Conservation (phyloP, 768 basidiomycete species). For the Suillus americanus region DNA sequence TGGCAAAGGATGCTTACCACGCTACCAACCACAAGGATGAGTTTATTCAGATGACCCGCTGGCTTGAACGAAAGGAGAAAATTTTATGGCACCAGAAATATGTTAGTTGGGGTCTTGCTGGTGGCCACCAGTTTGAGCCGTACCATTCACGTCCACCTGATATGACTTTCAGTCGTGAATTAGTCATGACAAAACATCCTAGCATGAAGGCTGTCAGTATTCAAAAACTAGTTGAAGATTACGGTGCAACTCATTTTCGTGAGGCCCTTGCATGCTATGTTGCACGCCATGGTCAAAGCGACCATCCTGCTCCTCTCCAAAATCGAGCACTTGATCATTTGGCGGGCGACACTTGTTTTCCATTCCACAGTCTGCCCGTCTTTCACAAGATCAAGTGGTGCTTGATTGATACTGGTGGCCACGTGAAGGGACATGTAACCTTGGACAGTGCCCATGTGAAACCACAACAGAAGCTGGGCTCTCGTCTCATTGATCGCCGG, state of each 20-base stretch:
- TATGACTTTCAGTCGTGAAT: constrained; percentile 8
- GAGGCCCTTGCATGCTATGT: background rate
- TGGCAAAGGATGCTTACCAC: constrained; percentile 28
- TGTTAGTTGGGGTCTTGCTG: constrained; percentile 24
- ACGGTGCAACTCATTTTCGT: constrained; percentile 19
- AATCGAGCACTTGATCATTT: too few species aligned
- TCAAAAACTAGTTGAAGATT: constrained; percentile 15
- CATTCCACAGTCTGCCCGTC: too few species aligned
- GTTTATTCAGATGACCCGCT: constrained; percentile 37
- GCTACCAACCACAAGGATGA: constrained; percentile 36
- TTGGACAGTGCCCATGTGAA: too few species aligned
- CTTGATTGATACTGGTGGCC: too few species aligned
- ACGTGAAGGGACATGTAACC: too few species aligned
- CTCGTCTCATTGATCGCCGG: background rate
- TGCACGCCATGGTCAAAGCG: too few species aligned
- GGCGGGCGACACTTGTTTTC: too few species aligned
- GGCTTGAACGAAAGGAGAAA: constrained; percentile 36
- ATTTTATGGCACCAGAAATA: constrained; percentile 24
- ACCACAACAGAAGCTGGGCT: too few species aligned
- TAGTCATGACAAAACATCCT: constrained; percentile 28
- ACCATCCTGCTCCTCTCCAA: too few species aligned
- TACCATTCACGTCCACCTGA: constrained; percentile 11
- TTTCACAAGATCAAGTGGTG: too few species aligned
- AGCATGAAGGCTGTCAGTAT: constrained; percentile 24
- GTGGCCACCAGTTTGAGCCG: too few species aligned